Evolutionary conservation across 1,284 basidiomycete genomes (phyloP), one percentile per base, ranked within the genome.

Genomic region (Albatrellus sp.): DNA sequence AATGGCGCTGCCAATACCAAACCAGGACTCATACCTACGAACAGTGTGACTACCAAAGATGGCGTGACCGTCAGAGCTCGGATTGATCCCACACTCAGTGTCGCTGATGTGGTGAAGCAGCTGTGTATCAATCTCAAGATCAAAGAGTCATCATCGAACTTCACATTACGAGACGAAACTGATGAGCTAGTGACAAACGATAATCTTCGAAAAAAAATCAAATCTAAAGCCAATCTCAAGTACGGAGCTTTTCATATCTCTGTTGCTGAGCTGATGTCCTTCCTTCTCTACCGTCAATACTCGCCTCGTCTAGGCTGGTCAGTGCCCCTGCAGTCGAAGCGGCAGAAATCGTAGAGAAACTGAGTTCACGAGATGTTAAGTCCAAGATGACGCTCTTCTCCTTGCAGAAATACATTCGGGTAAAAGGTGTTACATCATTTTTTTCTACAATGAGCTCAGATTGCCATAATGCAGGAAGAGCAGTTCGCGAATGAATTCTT

Each of bases 171-270:
- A 53, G 91, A 96, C 57, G 88, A 92, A 54, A 76, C 72, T 24
- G 88, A 91, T 52, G 85, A 88, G 55, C 66, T 97, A 40, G 82
- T 98, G n/a, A 94, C 91, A 20, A 89, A 91, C 56, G 84, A 89
- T 50, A 94, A 88, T 59, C 64, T 90, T 57, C 73, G 77, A 57
- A 82, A 76, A 64, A 89, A 85, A 66, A 89, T 92, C 50, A 80
- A 77, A 62, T 71, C 72, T 45, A 89, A 87, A 59, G 75, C 74
- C 45, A 78, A 83, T 51, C 67, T 93, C 46, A 90, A 82, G 89
- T 91, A 57, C 55, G 78, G 74, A 4, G 30, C 29, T 37, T 40
- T 44, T 29, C 44, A 35, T 17, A 20, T 20, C 7, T 16, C 35
- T 13, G 19, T 6, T 39, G 14, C 30, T 24, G 13, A 24, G 19